Evolutionary conservation across 2,329 filamentous ascomycete species (phyloP), one percentile per base, ranked within the genome.

Genomic region (Aspergillus uvarum): DNA sequence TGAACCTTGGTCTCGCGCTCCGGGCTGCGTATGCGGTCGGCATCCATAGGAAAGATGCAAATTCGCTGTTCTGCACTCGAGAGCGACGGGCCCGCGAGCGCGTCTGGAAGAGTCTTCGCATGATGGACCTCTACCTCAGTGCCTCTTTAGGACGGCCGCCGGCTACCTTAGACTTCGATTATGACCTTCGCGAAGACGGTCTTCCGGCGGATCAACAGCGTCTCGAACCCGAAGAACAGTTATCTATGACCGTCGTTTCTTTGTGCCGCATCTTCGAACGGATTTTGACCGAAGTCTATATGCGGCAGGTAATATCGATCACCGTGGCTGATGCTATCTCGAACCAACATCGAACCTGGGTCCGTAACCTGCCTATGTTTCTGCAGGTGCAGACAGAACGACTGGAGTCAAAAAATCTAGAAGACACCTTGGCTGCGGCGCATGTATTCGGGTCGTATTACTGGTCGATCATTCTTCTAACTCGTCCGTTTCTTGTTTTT

Each of bases 391-490:
- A 82, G 74, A 70, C 74, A 68, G 65, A 81, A 72, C 69, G 70
- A 57, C 47, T 81, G 65, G 79, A 80, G 69, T 57, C 75, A 61
- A 68, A 76, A 21, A 65, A 69, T 10, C 68, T 74, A 51, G 67
- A 75, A 42, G 72, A 68, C 31, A 74, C 74, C 7, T 67, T 82
- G 7, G 80, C 80, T 2, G 78, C 81, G 5, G 80, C 79, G n/a
- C 81, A 82, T 47, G 76, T 81, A 1, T 74, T 83, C 14, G 79
- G 79, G 32, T 77, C 81, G 3, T 84, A 83, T 59, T 83, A 83
- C 65, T 84, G 82, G 72, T 81, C 80, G 1, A 83, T 84, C 48
- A 83, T 83, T 68, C 71, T 84, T 3, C 68, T 83, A 4, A 82
- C 82, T 6, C 72, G 81, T n/a, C 82, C 82, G 0, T 84, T 84